These are phyloP conservation scores for Bruguiera gymnorhiza DNA, from an alignment of 345 rosid genomes.

Conservation along the genomic window DNA sequence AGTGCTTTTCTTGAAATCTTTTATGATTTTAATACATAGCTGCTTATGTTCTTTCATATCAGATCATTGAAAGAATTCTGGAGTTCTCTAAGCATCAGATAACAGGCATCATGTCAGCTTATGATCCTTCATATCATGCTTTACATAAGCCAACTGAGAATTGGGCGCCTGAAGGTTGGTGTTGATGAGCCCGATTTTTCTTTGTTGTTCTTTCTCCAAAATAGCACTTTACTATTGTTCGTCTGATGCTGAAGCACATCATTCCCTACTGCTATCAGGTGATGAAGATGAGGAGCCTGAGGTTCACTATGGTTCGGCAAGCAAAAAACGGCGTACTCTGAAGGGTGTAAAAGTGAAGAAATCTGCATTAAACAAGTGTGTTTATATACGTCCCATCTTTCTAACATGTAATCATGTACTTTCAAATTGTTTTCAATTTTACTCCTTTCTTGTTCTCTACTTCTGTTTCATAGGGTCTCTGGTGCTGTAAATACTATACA, in stretches of 20 bases:
- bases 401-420: conserved; percentile 10
- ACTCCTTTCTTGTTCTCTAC: conserved; percentile 23
- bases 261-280: conserved; percentile 36
- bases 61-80: conserved; percentile 94
- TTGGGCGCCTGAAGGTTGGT: conserved; percentile 69
- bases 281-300: conserved; percentile 87
- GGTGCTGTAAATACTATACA: conserved; percentile 69
- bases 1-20: conserved; percentile 1
- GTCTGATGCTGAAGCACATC: background rate
- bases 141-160: conserved; percentile 77
- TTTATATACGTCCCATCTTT: conserved; percentile 27
- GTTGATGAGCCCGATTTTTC: conserved; percentile 17
- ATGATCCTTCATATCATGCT: conserved; percentile 85
- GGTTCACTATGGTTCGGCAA: conserved; percentile 64
- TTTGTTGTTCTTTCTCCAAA: conserved; percentile 9
- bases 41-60: conserved; percentile 21
- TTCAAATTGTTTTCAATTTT: conserved; percentile 5
- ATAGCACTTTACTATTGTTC: conserved; percentile 1
- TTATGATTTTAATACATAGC: conserved; percentile 8
- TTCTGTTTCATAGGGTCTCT: conserved; percentile 65
- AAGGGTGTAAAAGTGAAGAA: conserved; percentile 77
- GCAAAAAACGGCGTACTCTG: conserved; percentile 65
- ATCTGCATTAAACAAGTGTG: conserved; percentile 69
- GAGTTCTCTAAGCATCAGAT: conserved; percentile 94
- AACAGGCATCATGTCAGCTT: conserved; percentile 79